Base-by-base conservation (phyloP, 495 filamentous ascomycete genomes). In the Tuber indicum region DNA sequence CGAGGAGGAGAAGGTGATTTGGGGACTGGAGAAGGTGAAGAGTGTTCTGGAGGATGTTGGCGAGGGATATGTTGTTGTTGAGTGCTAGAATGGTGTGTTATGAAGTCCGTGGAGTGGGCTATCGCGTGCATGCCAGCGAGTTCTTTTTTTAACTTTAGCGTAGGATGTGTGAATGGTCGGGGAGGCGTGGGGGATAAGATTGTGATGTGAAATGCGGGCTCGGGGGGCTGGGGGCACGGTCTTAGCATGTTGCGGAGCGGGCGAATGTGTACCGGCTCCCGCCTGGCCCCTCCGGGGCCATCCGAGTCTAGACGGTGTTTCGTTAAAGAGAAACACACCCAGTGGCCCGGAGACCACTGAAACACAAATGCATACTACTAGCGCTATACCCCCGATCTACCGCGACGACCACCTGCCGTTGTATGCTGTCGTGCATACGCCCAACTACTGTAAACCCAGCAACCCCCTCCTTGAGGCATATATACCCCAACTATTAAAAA, bases 1-100 rank as follows among this genome's bases (percentile, higher is more conserved):
- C 82, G 90, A 97, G 84, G 96, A 99, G 84, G 96, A 99, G 87
- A 96, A 96, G 86, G 94, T 97, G 32, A 84, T 98, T 77, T 82
- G 79, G 81, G 75, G 84, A 0, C 73, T 82, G 49, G 75, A 80
- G 36, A 83, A 76, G 45, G 83, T 86, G 2, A 83, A 84, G 44
- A 73, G 80, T 26, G 84, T 82, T 17, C 70, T 86, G 10, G 73
- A 74, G n/a, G 75, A 81, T 7, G 66, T 71, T 71, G 81, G 81
- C 0, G 43, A 74, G 58, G 58, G 49, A 3, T 83, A 66, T 66
- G 58, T 36, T 32, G 58, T 66, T 36, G 26, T 66, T 14, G 58
- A 66, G 58, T 66, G 58, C 4, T 66, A 66, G 26, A n/a, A 12
- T 32, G 52, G 3, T n/a, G 23, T 62, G 10, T 62, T 62, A 12